Percentiles rank a stretch among this genome's conserved stretches.
Evolutionary conservation across 495 filamentous ascomycete genomes (phyloP).

Genomic region (Neurospora sublineolata): DNA sequence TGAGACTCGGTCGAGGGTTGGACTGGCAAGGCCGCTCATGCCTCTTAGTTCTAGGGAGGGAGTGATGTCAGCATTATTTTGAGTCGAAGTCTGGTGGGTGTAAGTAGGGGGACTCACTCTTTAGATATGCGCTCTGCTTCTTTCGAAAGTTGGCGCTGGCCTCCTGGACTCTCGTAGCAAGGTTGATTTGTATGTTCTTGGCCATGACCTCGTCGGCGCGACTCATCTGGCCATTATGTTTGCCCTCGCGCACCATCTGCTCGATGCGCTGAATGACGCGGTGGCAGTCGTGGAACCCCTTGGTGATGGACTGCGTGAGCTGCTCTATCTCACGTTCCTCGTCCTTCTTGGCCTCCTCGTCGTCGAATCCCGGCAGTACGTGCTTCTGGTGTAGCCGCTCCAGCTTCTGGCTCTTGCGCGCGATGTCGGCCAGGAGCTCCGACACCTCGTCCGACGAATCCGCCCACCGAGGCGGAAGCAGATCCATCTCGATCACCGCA

Average conservation of each 20-base stretch:
- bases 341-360: conserved; percentile 70
- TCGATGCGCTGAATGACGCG: conserved; percentile 78
- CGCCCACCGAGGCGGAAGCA: conserved; percentile 88
- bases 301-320: conserved; percentile 80
- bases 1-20: conserved; percentile 37
- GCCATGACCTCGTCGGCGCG: conserved; percentile 89
- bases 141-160: conserved; percentile 87
- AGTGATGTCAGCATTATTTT: background rate
- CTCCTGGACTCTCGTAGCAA: conserved; percentile 82
- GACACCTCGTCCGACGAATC: conserved; percentile 91
- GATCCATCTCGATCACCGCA: conserved; percentile 95
- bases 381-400: conserved; percentile 96
- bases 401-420: conserved; percentile 67
- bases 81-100: background rate
- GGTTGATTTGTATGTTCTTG: conserved; percentile 82
- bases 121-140: conserved; percentile 92
- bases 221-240: conserved; percentile 53
- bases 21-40: conserved; percentile 41
- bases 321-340: conserved; percentile 86
- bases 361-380: conserved; percentile 90
- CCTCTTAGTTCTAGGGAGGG: conserved; percentile 63
- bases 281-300: conserved; percentile 80
- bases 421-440: conserved; percentile 68
- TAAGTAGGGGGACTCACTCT: conserved; percentile 47
- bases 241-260: conserved; percentile 65